phyloP scores from a whole-genome alignment of 1,284 basidiomycete genomes.

The Neonothopanus nambi region DNA sequence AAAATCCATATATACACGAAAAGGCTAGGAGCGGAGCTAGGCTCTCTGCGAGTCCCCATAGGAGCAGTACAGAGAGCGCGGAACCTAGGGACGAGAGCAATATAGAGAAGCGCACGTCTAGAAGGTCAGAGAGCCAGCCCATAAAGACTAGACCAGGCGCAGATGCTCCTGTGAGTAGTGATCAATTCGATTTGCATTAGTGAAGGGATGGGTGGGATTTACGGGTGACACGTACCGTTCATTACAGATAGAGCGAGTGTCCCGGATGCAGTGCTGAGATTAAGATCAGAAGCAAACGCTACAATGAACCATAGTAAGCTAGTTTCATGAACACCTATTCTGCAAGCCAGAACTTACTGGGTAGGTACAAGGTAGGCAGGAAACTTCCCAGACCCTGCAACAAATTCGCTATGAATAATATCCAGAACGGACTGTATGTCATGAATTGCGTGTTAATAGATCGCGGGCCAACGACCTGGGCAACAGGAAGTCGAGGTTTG shows the following conservation, averaged over 20 bases:
- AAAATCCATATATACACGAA: conserved; percentile 14
- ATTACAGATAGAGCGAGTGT: conserved; percentile 12
- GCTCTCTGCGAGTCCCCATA: conserved; percentile 13
- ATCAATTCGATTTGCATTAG: not conserved
- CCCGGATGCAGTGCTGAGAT: conserved; percentile 11
- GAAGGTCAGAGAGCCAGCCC: conserved; percentile 14
- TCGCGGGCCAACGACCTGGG: conserved; percentile 12
- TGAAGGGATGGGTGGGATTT: not conserved
- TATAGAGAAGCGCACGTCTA: conserved; percentile 13
- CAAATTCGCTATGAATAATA: conserved; percentile 12
- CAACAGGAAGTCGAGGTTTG: conserved; percentile 14
- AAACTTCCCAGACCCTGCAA: conserved; percentile 16
- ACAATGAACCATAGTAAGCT: not conserved
- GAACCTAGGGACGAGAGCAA: conserved; percentile 15
- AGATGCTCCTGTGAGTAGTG: conserved; percentile 7
- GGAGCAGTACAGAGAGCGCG: conserved; percentile 10
- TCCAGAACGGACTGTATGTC: conserved; percentile 9
- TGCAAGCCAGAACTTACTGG: conserved; percentile 5
- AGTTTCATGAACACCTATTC: not conserved
- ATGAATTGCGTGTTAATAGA: conserved; percentile 11
- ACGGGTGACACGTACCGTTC: conserved; percentile 12
- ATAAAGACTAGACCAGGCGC: conserved; percentile 14
- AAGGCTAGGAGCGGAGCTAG: conserved; percentile 11
- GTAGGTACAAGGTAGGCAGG: conserved; percentile 16
- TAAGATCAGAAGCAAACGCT: conserved; percentile 17